Conservation (phyloP, 352 stramenopile species). For the Pythium plurisporium region DNA sequence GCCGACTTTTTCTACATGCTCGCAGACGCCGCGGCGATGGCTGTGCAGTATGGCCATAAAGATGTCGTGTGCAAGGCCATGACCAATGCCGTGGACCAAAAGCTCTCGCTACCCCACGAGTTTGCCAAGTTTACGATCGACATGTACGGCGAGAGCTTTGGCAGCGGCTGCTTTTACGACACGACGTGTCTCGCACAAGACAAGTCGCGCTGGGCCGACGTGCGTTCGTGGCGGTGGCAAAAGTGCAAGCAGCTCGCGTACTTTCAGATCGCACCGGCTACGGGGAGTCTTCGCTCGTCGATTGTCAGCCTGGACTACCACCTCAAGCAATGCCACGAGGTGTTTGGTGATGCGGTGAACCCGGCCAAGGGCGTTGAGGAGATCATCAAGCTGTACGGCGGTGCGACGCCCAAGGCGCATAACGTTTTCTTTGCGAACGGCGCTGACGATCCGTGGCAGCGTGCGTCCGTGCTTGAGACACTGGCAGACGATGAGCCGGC, state of each 20-base stretch:
- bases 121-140: conserved; percentile 80
- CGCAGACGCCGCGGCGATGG: conserved; percentile 82
- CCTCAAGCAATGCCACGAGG: conserved; percentile 59
- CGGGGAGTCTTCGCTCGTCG: conserved; percentile 52
- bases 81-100: conserved; percentile 40
- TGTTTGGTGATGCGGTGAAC: conserved; percentile 72
- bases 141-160: conserved; percentile 79
- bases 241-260: conserved; percentile 86
- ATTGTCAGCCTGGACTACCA: conserved; percentile 79
- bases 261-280: conserved; percentile 73
- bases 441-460: conserved; percentile 83
- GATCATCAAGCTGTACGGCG: conserved; percentile 71
- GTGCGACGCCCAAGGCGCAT: conserved; percentile 59
- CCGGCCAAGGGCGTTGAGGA: conserved; percentile 49
- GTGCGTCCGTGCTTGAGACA: conserved; percentile 58
- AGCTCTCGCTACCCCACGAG: conserved; percentile 45
- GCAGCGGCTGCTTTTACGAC: conserved; percentile 80
- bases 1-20: conserved; percentile 91
- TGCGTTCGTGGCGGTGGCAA: conserved; percentile 84
- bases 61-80: conserved; percentile 67
- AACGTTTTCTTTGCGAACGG: conserved; percentile 85
- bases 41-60: conserved; percentile 86
- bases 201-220: conserved; percentile 53
- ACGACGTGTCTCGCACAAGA: conserved; percentile 58
- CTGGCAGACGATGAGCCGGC: conserved; percentile 56